Base-by-base conservation (phyloP, 2,329 filamentous ascomycete genomes). In the Epichloe festucae region DNA sequence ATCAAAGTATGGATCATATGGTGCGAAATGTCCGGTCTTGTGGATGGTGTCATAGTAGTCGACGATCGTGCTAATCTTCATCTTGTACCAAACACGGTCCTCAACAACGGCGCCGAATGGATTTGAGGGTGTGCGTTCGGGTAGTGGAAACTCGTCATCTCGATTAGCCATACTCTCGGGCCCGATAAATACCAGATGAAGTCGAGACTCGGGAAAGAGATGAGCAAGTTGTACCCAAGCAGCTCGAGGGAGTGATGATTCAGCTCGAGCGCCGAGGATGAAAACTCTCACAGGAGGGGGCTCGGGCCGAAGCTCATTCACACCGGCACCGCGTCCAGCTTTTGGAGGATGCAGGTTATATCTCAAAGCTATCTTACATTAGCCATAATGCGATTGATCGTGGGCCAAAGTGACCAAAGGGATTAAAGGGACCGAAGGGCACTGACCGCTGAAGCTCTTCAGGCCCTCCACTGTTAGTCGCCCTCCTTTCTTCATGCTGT, bases 21-120 rank as follows among this genome's bases (percentile, higher is more conserved):
- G 93, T 53, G 87, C 82, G 71, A 97, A 98, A 64, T 90, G 79
- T 46, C 89, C 85, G 0, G 91, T 87, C 65, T 89, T 82, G 71
- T 98, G 91, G 59, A 98, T 80, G 2, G 88, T 97, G 69, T 98
- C 91, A 73, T 94, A 98, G 72, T 98, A 96, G 60, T 98, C 93
- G 49, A 97, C 91, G 62, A 90, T 95, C 0, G 94, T 98, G 66
- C 85, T 93, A 63, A 98, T 95, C 74, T 98, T 98, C 81, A 97
- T 82, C 58, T 85, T 84, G 51, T 85, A 82, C 64, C 85, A 88
- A 8, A 98, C 77, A 49, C 91, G 82, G 67, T 95, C 91, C 70
- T 98, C 94, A 14, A 96, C 81, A 49, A 98, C 78, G n/a, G 87
- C 88, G 42, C 93, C 93, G 60, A 90, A 98, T 0, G 93, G 93